Evolutionary conservation across 441 rosid genomes (phyloP).

Genomic region (Raphanus hybrid): DNA sequence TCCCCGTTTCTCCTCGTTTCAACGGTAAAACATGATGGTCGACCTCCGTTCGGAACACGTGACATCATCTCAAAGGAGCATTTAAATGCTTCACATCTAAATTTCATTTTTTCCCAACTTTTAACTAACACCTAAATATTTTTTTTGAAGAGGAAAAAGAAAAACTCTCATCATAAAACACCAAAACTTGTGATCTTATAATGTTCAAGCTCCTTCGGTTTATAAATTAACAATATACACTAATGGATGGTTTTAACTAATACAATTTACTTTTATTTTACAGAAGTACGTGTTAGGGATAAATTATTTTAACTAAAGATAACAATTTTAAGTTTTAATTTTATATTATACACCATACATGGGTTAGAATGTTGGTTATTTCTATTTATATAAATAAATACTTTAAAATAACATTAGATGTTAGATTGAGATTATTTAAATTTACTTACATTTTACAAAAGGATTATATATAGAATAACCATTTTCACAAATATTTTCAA

Average conservation of each 20-base stretch:
- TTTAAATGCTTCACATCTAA: neutral
- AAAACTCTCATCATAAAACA: neutral
- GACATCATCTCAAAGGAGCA: neutral
- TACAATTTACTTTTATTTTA: neutral
- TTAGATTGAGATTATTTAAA: neutral
- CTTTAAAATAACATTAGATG: neutral
- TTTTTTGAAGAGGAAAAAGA: too few species aligned
- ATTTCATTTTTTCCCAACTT: neutral
- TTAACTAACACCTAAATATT: neutral
- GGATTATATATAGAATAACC: neutral
- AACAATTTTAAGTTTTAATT: neutral
- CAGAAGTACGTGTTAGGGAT: neutral
- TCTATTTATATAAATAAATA: too few species aligned
- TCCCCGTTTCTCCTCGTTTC: constrained; percentile 9
- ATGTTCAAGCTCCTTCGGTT: neutral
- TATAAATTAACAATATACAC: neutral
- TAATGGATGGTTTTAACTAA: neutral
- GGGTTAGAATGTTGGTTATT: neutral
- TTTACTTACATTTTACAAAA: too few species aligned
- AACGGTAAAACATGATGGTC: constrained; percentile 2
- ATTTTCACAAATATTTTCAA: too few species aligned
- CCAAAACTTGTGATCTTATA: neutral
- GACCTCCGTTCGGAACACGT: neutral
- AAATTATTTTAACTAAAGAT: neutral
- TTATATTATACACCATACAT: neutral